A percentile compares a stretch with the other conserved stretches of the same genome.
Evolutionary conservation across 192 early-diverging fungal genomes (phyloP).

Genomic region (Pilaira anomala): DNA sequence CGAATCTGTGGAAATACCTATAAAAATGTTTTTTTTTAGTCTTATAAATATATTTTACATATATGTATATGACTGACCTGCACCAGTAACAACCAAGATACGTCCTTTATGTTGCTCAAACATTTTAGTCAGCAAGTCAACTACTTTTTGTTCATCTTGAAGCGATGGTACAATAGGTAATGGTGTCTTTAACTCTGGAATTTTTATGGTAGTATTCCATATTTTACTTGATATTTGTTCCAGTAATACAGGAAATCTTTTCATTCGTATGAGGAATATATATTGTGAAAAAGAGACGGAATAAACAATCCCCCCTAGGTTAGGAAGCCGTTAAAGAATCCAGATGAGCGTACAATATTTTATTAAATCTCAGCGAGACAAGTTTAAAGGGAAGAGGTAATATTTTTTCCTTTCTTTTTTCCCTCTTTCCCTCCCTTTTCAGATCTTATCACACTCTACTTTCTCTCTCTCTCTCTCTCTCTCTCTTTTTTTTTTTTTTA

Average conservation of each 20-base stretch:
- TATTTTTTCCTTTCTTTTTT: no score
- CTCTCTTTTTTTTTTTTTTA: no score
- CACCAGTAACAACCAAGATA: slow-evolving; percentile 51
- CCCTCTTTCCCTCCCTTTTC: no score
- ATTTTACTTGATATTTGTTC: slow-evolving; percentile 1
- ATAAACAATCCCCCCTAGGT: not conserved
- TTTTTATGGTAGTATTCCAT: slow-evolving; percentile 22
- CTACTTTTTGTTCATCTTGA: slow-evolving; percentile 19
- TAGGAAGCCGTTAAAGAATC: no score
- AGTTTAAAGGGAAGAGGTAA: no score
- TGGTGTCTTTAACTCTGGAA: slow-evolving; percentile 13
- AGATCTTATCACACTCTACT: no score
- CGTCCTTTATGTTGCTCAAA: slow-evolving; percentile 30
- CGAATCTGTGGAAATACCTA: slow-evolving; percentile 61
- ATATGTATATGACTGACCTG: no score
- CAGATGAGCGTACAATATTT: no score
- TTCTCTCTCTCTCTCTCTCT: no score
- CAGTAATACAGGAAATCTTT: not conserved
- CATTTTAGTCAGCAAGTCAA: slow-evolving; percentile 35
- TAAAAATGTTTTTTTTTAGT: not conserved
- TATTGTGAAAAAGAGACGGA: not conserved
- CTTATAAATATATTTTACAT: slow-evolving; percentile 5
- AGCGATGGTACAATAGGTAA: slow-evolving; percentile 12
- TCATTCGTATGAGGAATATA: not conserved
- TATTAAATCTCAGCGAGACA: no score